These are phyloP conservation scores for Aspergillus pseudoglaucus DNA, from an alignment of 2,329 filamentous ascomycete genomes.

Conservation along the genomic window DNA sequence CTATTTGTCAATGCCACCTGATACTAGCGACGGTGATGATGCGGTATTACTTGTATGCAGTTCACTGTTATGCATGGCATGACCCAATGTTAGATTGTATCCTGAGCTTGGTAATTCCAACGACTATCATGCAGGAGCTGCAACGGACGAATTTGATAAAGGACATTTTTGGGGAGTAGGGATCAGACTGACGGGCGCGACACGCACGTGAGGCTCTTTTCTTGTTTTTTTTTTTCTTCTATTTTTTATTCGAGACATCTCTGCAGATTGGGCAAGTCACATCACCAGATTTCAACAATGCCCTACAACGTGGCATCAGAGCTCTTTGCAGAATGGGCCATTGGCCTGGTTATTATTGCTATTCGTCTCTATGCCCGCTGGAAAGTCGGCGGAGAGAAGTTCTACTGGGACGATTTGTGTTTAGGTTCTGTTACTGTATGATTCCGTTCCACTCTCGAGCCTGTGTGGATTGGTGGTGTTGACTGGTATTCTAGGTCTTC, in stretches of 20 bases:
- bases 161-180: too few species aligned
- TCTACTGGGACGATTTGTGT: slow-evolving; percentile 14
- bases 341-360: slow-evolving; percentile 10
- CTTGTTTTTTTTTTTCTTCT: background rate
- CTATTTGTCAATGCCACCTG: background rate
- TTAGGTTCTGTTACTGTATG: slow-evolving; percentile 8
- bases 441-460: background rate
- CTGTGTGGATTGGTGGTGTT: background rate
- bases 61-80: background rate
- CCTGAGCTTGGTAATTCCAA: too few species aligned
- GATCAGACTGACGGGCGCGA: too few species aligned
- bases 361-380: slow-evolving; percentile 15
- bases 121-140: too few species aligned
- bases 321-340: slow-evolving; percentile 13
- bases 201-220: background rate
- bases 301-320: slow-evolving; percentile 13
- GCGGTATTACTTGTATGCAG: background rate
- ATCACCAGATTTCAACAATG: slow-evolving; percentile 1
- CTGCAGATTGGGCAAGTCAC: background rate
- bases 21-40: background rate
- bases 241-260: background rate
- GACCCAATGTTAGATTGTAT: too few species aligned
- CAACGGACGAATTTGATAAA: too few species aligned
- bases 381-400: slow-evolving; percentile 5
- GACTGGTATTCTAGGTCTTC: slow-evolving; percentile 5